Conservation (phyloP, 1,284 basidiomycete species). For the Cryptococcus sp. region DNA sequence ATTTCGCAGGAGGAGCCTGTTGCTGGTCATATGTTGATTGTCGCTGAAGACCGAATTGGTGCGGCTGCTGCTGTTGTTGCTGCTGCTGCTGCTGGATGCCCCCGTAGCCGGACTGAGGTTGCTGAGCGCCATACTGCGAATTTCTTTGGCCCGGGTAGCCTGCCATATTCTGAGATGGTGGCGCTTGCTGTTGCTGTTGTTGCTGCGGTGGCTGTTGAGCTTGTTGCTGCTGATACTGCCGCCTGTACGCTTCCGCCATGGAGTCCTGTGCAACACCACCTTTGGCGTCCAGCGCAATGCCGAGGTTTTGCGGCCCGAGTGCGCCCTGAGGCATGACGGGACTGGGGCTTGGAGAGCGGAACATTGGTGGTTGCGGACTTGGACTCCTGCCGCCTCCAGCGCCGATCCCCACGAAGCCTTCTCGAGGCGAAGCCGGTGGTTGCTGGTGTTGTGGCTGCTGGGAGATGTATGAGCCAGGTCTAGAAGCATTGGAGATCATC, state of each 20-base stretch:
- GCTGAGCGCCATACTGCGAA: slow-evolving; percentile 17
- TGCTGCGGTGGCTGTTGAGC: slow-evolving; percentile 40
- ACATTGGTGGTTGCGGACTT: slow-evolving; percentile 62
- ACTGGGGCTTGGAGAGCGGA: slow-evolving; percentile 41
- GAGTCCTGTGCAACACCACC: slow-evolving; percentile 78
- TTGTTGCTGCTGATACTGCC: slow-evolving; percentile 48
- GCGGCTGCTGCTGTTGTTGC: slow-evolving; percentile 2
- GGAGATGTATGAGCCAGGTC: slow-evolving; percentile 45
- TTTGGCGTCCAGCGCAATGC: slow-evolving; percentile 73
- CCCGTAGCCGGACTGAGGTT: slow-evolving; percentile 10
- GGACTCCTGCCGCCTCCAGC: slow-evolving; percentile 62
- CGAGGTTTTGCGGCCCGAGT: slow-evolving; percentile 57
- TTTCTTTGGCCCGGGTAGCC: slow-evolving; percentile 17
- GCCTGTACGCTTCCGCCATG: slow-evolving; percentile 64
- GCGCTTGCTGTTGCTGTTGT: slow-evolving; percentile 25
- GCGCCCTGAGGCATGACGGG: slow-evolving; percentile 34
- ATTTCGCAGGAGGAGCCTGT: slow-evolving; percentile 17
- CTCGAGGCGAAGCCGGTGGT: slow-evolving; percentile 55
- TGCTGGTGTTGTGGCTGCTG: slow-evolving; percentile 28
- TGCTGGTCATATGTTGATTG: slow-evolving; percentile 17
- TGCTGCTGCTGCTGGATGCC: slow-evolving; percentile 2
- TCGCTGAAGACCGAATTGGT: slow-evolving; percentile 6
- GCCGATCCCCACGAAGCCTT: slow-evolving; percentile 76
- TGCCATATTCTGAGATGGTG: slow-evolving; percentile 11
- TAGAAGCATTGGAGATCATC: slow-evolving; percentile 41